Conservation (phyloP, 371 early-diverging fungal genomes). For the Syncephalis plumigaleata region DNA sequence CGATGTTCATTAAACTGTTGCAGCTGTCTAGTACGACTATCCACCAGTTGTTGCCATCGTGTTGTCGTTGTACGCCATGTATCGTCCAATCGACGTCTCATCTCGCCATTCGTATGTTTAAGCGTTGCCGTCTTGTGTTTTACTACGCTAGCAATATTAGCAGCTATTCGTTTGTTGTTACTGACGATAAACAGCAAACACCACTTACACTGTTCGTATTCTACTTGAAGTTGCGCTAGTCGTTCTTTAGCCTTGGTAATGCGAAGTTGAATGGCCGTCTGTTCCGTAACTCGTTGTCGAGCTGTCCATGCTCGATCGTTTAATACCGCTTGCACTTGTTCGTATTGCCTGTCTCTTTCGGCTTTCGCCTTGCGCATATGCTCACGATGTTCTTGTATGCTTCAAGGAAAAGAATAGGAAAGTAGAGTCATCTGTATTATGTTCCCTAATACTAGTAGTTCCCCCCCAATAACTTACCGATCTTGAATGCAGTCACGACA, state of each 20-base stretch:
- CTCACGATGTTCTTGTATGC: conserved; percentile 6
- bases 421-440: not conserved
- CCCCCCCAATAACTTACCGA: not conserved
- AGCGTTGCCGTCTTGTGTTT: not conserved
- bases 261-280: conserved; percentile 8
- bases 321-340: conserved; percentile 13
- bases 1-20: too few relatives aligned
- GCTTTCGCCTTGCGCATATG: conserved; percentile 13
- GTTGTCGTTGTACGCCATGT: not conserved
- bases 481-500: conserved; percentile 6
- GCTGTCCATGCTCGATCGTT: conserved; percentile 12
- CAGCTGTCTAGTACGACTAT: not conserved
- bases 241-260: conserved; percentile 10
- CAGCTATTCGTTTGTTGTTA: too few relatives aligned
- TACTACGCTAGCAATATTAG: conserved; percentile 14
- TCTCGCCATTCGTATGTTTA: conserved; percentile 21
- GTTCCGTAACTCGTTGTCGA: conserved; percentile 13
- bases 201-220: conserved; percentile 18
- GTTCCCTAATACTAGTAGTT: not conserved
- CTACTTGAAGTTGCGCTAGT: conserved; percentile 10
- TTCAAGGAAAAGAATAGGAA: not conserved
- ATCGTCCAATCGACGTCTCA: conserved; percentile 7
- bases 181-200: conserved; percentile 31
- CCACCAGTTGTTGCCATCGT: conserved; percentile 8
- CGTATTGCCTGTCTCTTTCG: conserved; percentile 8